A percentile compares a stretch with the other conserved stretches of the same genome.
Evolutionary conservation across 805 yeast species (phyloP).

Genomic region (Zygosaccharomyces pseudorouxii): DNA sequence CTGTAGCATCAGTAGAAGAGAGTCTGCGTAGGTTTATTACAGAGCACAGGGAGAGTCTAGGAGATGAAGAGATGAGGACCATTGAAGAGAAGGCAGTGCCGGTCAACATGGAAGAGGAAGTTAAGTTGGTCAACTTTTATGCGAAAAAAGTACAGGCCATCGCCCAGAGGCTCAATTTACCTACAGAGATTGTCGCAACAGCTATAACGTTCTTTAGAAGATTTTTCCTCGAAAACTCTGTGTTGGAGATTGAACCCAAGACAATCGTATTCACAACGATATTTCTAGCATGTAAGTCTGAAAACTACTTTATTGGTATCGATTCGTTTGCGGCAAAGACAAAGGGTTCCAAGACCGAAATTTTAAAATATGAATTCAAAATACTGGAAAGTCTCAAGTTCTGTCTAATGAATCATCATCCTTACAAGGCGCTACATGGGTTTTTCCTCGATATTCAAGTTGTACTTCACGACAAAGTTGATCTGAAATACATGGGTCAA

Average conservation of each 20-base stretch:
- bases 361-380: slow-evolving; percentile 74
- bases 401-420: slow-evolving; percentile 82
- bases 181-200: slow-evolving; percentile 84
- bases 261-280: slow-evolving; percentile 74
- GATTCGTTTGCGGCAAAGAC: slow-evolving; percentile 71
- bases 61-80: slow-evolving; percentile 31
- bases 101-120: slow-evolving; percentile 67
- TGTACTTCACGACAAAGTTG: slow-evolving; percentile 42
- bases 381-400: slow-evolving; percentile 71
- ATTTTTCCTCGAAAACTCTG: slow-evolving; percentile 75
- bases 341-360: slow-evolving; percentile 60
- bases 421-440: slow-evolving; percentile 87
- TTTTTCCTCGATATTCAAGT: slow-evolving; percentile 86
- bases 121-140: slow-evolving; percentile 61
- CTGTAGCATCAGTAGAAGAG: slow-evolving; percentile 37
- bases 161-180: slow-evolving; percentile 70
- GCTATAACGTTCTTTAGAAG: slow-evolving; percentile 77
- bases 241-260: slow-evolving; percentile 86
- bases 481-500: slow-evolving; percentile 56
- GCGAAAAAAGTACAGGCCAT: slow-evolving; percentile 66
- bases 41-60: slow-evolving; percentile 28
- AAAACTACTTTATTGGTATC: slow-evolving; percentile 83
- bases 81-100: slow-evolving; percentile 36
- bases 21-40: slow-evolving; percentile 32
- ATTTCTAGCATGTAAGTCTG: slow-evolving; percentile 88